Percentiles rank a stretch among this genome's conserved stretches.
phyloP scores from a whole-genome alignment of 2,329 filamentous ascomycete genomes.

The Dothidotthia symphoricarpi region DNA sequence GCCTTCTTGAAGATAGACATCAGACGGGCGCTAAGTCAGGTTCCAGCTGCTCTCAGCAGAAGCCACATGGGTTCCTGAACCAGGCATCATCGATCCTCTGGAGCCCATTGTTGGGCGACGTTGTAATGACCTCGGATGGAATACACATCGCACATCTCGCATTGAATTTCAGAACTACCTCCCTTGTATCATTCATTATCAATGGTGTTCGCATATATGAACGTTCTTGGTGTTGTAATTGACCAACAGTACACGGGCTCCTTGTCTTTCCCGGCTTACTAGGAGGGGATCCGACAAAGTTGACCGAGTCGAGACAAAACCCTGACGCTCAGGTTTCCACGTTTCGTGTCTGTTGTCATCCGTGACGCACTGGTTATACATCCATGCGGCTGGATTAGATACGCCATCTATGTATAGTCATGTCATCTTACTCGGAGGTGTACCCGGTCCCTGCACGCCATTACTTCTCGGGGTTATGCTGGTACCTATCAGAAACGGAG shows the following conservation, averaged over 20 bases:
- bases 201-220: conserved; percentile 21
- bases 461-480: conserved; percentile 36
- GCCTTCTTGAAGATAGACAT: too few relatives aligned
- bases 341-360: conserved; percentile 43
- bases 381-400: conserved; percentile 34
- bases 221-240: conserved; percentile 35
- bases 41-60: too few relatives aligned
- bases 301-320: conserved; percentile 40
- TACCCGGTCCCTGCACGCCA: conserved; percentile 38
- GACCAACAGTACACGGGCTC: conserved; percentile 34
- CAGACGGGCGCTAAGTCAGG: too few relatives aligned
- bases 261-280: conserved; percentile 36
- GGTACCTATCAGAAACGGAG: conserved; percentile 35
- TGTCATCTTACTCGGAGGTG: conserved; percentile 38
- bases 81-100: too few relatives aligned
- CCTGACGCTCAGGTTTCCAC: conserved; percentile 30
- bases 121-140: too few relatives aligned
- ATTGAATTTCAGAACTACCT: too few relatives aligned
- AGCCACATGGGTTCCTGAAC: too few relatives aligned
- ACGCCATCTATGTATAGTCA: conserved; percentile 42
- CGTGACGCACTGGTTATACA: conserved; percentile 36
- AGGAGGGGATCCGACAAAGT: conserved; percentile 40
- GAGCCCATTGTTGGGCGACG: too few relatives aligned
- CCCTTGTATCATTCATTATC: conserved; percentile 13
- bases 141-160: too few relatives aligned